These are phyloP conservation scores for Penicillium bialowiezense DNA, from an alignment of 495 filamentous ascomycete genomes.

Conservation along the genomic window DNA sequence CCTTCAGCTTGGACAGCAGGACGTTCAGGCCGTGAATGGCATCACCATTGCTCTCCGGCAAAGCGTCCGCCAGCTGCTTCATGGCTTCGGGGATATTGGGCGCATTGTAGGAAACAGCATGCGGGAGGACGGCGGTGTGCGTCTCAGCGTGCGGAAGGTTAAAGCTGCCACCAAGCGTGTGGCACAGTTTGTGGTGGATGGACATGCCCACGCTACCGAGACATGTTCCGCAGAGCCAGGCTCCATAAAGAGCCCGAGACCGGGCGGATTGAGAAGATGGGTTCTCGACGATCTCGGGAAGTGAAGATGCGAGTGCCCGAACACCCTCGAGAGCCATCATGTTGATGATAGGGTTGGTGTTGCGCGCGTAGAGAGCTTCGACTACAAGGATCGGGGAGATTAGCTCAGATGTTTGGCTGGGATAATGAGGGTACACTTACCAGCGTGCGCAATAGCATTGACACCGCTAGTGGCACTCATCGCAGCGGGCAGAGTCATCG, in stretches of 20 bases:
- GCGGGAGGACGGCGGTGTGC: slow-evolving; percentile 64
- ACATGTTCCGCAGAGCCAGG: slow-evolving; percentile 64
- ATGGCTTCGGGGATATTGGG: slow-evolving; percentile 59
- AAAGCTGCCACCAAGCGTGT: slow-evolving; percentile 66
- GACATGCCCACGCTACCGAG: slow-evolving; percentile 67
- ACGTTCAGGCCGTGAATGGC: slow-evolving; percentile 61
- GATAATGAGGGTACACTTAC: slow-evolving; percentile 24
- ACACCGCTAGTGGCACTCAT: slow-evolving; percentile 65
- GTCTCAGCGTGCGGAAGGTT: slow-evolving; percentile 69
- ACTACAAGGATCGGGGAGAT: slow-evolving; percentile 33
- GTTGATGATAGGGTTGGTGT: slow-evolving; percentile 59
- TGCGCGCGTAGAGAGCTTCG: slow-evolving; percentile 64
- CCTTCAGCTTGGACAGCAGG: slow-evolving; percentile 53
- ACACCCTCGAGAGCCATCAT: slow-evolving; percentile 58
- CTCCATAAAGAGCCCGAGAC: slow-evolving; percentile 59
- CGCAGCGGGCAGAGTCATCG: slow-evolving; percentile 57
- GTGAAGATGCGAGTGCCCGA: slow-evolving; percentile 49
- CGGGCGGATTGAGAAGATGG: slow-evolving; percentile 50
- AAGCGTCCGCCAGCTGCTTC: slow-evolving; percentile 52
- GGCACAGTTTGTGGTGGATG: slow-evolving; percentile 70
- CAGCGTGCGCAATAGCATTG: slow-evolving; percentile 68
- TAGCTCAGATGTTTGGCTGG: slow-evolving; percentile 2
- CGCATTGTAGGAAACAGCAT: slow-evolving; percentile 67
- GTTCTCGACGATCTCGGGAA: slow-evolving; percentile 54
- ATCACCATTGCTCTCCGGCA: slow-evolving; percentile 59